These are phyloP conservation scores for Corylus heterophylla DNA, from an alignment of 306 rosid genomes.

Conservation along the genomic window DNA sequence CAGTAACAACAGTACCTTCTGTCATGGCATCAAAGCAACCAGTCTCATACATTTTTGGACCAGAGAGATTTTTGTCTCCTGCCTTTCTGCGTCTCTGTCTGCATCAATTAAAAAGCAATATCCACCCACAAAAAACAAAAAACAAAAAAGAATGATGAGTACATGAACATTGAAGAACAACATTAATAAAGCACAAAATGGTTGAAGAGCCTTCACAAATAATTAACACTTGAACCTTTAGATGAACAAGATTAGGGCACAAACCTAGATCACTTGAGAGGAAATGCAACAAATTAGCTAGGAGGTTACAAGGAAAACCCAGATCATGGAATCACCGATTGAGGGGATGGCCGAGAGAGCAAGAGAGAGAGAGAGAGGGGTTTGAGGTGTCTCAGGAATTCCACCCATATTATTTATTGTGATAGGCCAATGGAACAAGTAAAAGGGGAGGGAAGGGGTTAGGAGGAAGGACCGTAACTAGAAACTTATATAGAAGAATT, in stretches of 20 bases:
- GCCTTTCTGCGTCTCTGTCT: neutral
- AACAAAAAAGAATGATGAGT: neutral
- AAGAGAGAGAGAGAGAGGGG: neutral
- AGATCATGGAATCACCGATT: neutral
- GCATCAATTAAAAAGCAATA: neutral
- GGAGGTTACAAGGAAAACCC: neutral
- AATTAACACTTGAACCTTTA: neutral
- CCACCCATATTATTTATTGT: neutral
- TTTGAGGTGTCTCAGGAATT: neutral
- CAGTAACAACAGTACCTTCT: slow-evolving; percentile 33
- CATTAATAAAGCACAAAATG: too few species aligned
- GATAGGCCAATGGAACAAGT: too few species aligned
- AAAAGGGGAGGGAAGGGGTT: neutral
- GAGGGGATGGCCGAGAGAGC: neutral
- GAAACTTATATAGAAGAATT: neutral
- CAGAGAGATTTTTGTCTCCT: neutral
- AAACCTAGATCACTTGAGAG: neutral
- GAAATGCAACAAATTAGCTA: neutral
- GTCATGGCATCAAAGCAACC: slow-evolving; percentile 63
- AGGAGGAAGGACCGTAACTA: neutral
- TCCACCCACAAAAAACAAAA: neutral
- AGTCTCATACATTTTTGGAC: slow-evolving; percentile 40
- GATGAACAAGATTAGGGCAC: neutral
- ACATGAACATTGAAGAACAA: neutral
- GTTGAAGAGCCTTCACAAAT: neutral